Base-by-base conservation (phyloP, 768 basidiomycete genomes). In the Cystobasidium tubakii region DNA sequence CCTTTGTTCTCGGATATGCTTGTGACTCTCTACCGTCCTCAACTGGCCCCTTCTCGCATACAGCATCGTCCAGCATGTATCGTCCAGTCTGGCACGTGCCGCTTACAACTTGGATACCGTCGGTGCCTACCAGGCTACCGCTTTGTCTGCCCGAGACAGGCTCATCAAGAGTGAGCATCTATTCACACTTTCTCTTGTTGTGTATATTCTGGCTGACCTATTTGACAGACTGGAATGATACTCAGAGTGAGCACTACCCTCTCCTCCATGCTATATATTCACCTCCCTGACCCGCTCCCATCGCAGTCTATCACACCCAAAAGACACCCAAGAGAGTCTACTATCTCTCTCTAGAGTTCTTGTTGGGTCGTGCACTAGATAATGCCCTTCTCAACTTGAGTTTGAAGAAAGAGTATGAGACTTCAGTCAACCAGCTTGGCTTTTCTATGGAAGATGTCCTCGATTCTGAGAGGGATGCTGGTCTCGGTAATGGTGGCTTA, bases 271-370 rank as follows among this genome's bases (percentile, higher is more conserved):
- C 15, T n/a, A n/a, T n/a, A n/a, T 42, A 42, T 17, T 42, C 9
- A 7, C 42, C 33, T 36, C 7, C 23, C 15, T 63, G 19, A 19
- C n/a, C 9, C 21, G 9, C 31, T 10, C 31, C 12, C 23, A 39
- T 39, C 39, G 6, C 77, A 62, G 70, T 79, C 44, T 78, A 79
- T 73, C 81, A 83, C 76, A 82, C 82, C 33, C 77, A 77, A 33
- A 73, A 75, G 13, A 80, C 79, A 33, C 81, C 81, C 36, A 83
- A 83, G 79, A 73, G 82, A 33, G 77, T 82, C 15, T 97, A 97
- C 84, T 99, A 98, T 82, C 86, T 98, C 74, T 95, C 92, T 50
- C 87, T 97, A 67, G 95, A 96, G 82, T 96, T 92, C 82, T 82
- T 93, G 77, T 90, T 75, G 0, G 64, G 70, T 23, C 42, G 62